Evolutionary conservation across 1,284 basidiomycete genomes (phyloP), one percentile per base, ranked within the genome.

Genomic region (Ustilago hordei): DNA sequence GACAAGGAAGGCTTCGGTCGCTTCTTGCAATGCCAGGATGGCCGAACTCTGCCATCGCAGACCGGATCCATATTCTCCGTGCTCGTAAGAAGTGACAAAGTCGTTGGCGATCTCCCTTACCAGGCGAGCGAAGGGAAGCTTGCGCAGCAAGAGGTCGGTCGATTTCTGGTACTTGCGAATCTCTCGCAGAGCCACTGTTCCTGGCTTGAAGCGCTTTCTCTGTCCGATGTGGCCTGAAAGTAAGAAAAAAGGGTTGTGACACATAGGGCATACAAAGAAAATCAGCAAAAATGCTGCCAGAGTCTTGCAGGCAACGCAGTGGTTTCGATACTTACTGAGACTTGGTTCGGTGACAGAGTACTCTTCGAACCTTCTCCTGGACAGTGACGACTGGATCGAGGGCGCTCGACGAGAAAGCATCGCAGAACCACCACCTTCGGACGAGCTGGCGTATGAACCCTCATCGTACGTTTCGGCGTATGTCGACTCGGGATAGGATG

Each of bases 31-130:
- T n/a, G 84, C 84, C 35, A 85, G 41, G 62, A 86, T 84, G 35
- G 84, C 84, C 4, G 79, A 83, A 43, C 78, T 81, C 75, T 86
- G 84, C 84, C 84, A 86, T n/a, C 84, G 69, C 43, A 86, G 60
- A 4, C 84, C 84, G 1, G 78, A 76, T 8, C 73, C 75, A 38
- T 69, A 70, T 3, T 77, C 82, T 38, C 74, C 76, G 35, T 78
- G 78, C n/a, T 80, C 79, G 67, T 84, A 84, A 12, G 75, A 79
- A 0, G 81, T 83, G 54, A 86, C 79, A 64, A 85, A 84, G 56
- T 84, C 82, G 66, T 84, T 79, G 35, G 84, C 84, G 3, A 86
- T 80, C 39, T 86, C 84, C 35, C 84, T 78, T 6, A 86, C 84
- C 8, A 85, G 70, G 7, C 84, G 77, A 15, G 84, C 84, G 68